These are phyloP conservation scores for Phytophthora meadii DNA, from an alignment of 352 stramenopile species.

Conservation along the genomic window DNA sequence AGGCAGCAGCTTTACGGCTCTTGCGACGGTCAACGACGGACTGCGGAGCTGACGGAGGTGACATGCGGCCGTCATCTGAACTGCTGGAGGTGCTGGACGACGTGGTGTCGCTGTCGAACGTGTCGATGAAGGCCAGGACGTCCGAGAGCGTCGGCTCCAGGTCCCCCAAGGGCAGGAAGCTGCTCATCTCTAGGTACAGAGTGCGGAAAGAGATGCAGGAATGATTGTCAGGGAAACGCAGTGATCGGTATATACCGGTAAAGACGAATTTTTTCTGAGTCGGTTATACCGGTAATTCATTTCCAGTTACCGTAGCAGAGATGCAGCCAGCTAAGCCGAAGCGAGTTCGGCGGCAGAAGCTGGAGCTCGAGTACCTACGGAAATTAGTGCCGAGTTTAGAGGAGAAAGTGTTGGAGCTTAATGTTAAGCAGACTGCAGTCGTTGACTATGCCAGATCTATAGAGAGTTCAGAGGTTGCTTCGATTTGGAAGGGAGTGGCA, in stretches of 20 bases:
- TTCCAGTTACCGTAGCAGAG: too few relatives aligned
- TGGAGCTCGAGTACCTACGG: conserved; percentile 47
- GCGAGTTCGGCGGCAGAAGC: conserved; percentile 38
- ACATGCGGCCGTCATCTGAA: conserved; percentile 12
- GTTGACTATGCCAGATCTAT: not conserved
- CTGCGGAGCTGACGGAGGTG: not conserved
- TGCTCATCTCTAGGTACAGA: conserved; percentile 2
- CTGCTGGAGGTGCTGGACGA: conserved; percentile 13
- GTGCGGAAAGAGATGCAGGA: conserved; percentile 2
- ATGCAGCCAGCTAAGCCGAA: conserved; percentile 20
- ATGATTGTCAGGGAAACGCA: conserved; percentile 7
- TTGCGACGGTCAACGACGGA: conserved; percentile 20
- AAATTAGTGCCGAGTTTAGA: conserved; percentile 40
- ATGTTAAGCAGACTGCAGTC: conserved; percentile 8
- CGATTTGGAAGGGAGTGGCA: conserved; percentile 42
- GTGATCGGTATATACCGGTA: too few relatives aligned
- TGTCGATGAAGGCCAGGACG: conserved; percentile 38
- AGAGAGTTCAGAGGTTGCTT: not conserved
- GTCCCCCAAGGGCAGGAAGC: conserved; percentile 30
- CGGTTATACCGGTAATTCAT: too few relatives aligned
- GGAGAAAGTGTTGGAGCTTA: conserved; percentile 28
- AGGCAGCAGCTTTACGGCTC: conserved; percentile 33
- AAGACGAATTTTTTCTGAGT: too few relatives aligned
- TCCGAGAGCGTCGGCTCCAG: conserved; percentile 35
- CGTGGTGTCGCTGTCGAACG: conserved; percentile 19